Conservation (phyloP, 179 eudicot species). For the Dionaea muscipula region DNA sequence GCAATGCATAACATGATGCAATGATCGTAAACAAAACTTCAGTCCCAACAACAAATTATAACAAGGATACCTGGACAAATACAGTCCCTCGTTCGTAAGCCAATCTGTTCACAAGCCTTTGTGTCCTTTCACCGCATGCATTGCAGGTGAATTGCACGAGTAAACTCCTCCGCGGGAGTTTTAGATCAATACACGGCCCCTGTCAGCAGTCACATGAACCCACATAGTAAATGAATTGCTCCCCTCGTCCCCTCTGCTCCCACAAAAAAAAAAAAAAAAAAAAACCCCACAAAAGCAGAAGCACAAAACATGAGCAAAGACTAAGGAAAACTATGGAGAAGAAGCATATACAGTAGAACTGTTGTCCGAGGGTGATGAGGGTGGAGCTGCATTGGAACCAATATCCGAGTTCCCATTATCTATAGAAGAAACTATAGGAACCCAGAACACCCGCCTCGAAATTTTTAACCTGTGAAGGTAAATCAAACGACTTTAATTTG, state of each 20-base stretch:
- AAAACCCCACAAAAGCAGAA: not conserved
- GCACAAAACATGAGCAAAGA: too few species aligned
- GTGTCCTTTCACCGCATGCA: slow-evolving; percentile 69
- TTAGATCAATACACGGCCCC: slow-evolving; percentile 27
- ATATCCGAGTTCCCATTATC: slow-evolving; percentile 14
- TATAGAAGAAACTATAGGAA: slow-evolving; percentile 7
- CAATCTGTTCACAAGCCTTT: slow-evolving; percentile 59
- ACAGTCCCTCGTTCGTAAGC: slow-evolving; percentile 95
- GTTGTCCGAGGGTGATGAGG: slow-evolving; percentile 8
- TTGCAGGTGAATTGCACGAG: slow-evolving; percentile 66
- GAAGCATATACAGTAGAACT: slow-evolving; percentile 13
- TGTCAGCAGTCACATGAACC: slow-evolving; percentile 3
- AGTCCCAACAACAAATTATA: too few species aligned
- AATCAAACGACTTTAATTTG: slow-evolving; percentile 13
- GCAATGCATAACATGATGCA: too few species aligned
- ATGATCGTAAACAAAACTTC: too few species aligned
- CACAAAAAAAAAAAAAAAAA: not conserved
- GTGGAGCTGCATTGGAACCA: slow-evolving; percentile 9
- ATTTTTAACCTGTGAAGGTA: slow-evolving; percentile 14
- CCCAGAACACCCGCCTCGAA: slow-evolving; percentile 10
- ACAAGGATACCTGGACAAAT: slow-evolving; percentile 60
- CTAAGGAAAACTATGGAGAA: too few species aligned
- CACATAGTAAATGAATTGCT: not conserved
- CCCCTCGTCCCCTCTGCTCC: not conserved
- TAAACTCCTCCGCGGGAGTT: slow-evolving; percentile 39